Evolutionary conservation across 306 rosid genomes (phyloP), one percentile per base, ranked within the genome.

Genomic region (Trichosanthes truncata): DNA sequence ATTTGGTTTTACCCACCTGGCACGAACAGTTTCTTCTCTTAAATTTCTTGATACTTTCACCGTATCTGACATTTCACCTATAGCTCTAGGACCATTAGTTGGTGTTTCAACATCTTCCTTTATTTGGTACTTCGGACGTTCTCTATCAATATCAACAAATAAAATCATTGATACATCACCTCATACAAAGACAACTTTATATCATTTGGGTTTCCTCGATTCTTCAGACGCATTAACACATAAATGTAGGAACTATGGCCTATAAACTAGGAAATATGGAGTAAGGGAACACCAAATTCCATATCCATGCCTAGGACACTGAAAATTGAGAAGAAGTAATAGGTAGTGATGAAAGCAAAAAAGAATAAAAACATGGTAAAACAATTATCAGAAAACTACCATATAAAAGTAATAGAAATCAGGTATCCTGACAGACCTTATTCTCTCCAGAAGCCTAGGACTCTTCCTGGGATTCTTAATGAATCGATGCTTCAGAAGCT

Each of bases 401-500:
- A 65, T 31, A 53, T 81, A 80, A 67, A 84, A 76, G 67, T 80
- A 84, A 68, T 12, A 56, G 60, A 82, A 46, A 66, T 12, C 61
- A 20, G 61, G 80, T 67, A 65, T 53, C 76, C 82, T 79, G 79
- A 73, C 63, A 77, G 48, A 38, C 99, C 99, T 91, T 86, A 96
- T 91, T 93, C 99, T 93, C 88, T 96, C 99, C 78, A 80, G 75
- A 82, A 96, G 98, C 85, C 92, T 89, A 41, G 92, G 90, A 81
- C 92, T 89, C 94, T 85, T 93, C 93, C 92, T 93, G 45, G 91
- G 94, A 85, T 86, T 93, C 83, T 87, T 89, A 81, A 96, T 93
- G 87, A 96, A 91, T 48, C 98, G 98, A 80, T 93, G 96, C 87
- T 83, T 93, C 79, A 93, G 86, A 81, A 96, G 97, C 85, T 96